phyloP scores from a whole-genome alignment of 768 basidiomycete genomes.

The Mrakia blollopis region DNA sequence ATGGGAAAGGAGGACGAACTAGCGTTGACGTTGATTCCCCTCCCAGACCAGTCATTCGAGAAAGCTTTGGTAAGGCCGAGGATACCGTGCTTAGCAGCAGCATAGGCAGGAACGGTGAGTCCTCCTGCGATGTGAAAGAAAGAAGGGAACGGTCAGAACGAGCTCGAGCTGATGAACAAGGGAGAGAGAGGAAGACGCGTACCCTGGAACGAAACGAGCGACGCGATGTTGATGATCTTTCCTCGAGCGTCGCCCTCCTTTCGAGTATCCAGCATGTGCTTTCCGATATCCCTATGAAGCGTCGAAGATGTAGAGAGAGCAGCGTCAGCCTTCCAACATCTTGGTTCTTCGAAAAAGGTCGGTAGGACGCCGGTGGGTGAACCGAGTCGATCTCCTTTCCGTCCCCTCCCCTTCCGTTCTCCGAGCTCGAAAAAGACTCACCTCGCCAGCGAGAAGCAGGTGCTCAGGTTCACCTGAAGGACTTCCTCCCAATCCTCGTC shows the following conservation, averaged over 20 bases:
- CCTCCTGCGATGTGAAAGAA: slow-evolving; percentile 43
- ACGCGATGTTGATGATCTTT: slow-evolving; percentile 67
- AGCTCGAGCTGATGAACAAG: neutral
- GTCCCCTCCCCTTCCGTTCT: too few relatives aligned
- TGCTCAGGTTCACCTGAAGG: slow-evolving; percentile 79
- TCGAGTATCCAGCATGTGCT: slow-evolving; percentile 72
- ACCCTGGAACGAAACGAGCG: slow-evolving; percentile 46
- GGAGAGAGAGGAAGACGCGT: slow-evolving; percentile 20
- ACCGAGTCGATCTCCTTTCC: neutral
- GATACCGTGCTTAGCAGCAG: slow-evolving; percentile 79
- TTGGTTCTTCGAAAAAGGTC: neutral
- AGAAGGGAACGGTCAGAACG: neutral
- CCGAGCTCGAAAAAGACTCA: slow-evolving; percentile 49
- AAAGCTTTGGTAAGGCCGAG: slow-evolving; percentile 68
- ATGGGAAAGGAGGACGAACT: slow-evolving; percentile 3
- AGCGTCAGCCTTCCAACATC: neutral
- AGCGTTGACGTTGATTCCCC: slow-evolving; percentile 77
- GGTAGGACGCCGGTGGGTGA: neutral
- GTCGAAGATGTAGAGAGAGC: neutral
- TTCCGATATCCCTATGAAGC: slow-evolving; percentile 36
- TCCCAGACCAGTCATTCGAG: slow-evolving; percentile 85
- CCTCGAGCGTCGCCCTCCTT: slow-evolving; percentile 50
- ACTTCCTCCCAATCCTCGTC: slow-evolving; percentile 73
- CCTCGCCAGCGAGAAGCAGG: slow-evolving; percentile 80
- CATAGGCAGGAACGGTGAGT: slow-evolving; percentile 78